A percentile compares a stretch with the other conserved stretches of the same genome.
phyloP scores from a whole-genome alignment of 2,329 filamentous ascomycete genomes.

The Aspergillus puulaauensis region DNA sequence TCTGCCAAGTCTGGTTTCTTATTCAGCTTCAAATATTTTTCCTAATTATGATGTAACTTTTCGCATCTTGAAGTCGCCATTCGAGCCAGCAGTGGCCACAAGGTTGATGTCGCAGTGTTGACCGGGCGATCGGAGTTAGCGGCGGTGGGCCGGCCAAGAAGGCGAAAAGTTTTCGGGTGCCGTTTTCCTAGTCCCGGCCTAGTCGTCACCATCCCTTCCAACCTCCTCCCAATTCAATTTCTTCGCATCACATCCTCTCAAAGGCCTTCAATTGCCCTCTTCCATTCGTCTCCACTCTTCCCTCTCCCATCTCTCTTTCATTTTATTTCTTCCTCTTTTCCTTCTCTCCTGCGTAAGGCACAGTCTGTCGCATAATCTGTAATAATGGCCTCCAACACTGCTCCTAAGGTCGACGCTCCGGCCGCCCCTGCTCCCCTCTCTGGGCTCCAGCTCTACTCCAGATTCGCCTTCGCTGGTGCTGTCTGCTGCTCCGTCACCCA shows the following conservation, averaged over 20 bases:
- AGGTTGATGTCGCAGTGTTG: slow-evolving; percentile 5
- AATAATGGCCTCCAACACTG: slow-evolving; percentile 44
- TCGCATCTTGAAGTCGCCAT: neutral
- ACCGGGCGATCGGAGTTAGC: slow-evolving; percentile 21
- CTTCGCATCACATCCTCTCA: slow-evolving; percentile 4
- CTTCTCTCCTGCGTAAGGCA: slow-evolving; percentile 19
- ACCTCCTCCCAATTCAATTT: slow-evolving; percentile 19
- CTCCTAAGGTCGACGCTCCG: slow-evolving; percentile 44
- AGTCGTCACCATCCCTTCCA: slow-evolving; percentile 27
- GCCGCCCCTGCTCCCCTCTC: slow-evolving; percentile 40
- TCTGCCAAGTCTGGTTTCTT: neutral
- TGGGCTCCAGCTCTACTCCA: slow-evolving; percentile 78
- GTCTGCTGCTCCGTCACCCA: slow-evolving; percentile 98
- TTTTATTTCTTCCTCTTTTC: slow-evolving; percentile 14
- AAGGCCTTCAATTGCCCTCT: slow-evolving; percentile 16
- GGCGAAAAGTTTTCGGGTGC: slow-evolving; percentile 35
- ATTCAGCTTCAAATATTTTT: neutral
- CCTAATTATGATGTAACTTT: slow-evolving; percentile 3
- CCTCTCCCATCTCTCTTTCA: slow-evolving; percentile 13
- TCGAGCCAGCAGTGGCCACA: neutral
- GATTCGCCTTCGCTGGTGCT: slow-evolving; percentile 95
- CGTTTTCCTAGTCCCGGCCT: slow-evolving; percentile 21
- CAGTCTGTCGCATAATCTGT: slow-evolving; percentile 15
- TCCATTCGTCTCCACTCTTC: slow-evolving; percentile 19
- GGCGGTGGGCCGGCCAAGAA: slow-evolving; percentile 12